phyloP scores from a whole-genome alignment of 495 filamentous ascomycete species.

The Penicillium angulare region DNA sequence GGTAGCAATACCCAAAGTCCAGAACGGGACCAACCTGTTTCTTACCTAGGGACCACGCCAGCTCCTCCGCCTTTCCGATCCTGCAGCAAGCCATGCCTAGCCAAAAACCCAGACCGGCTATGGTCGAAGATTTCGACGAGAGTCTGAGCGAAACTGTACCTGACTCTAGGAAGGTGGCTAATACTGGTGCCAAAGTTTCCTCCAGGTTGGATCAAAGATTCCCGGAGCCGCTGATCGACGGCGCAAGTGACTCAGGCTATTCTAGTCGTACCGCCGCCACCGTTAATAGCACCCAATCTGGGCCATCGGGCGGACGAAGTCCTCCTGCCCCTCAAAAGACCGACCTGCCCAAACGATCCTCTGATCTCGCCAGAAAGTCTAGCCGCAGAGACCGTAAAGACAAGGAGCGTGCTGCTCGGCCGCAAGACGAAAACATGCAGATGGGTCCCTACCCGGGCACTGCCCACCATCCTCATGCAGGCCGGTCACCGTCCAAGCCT shows the following conservation, averaged over 20 bases:
- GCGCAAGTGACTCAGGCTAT: constrained; percentile 63
- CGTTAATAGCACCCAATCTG: constrained; percentile 54
- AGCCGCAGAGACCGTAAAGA: constrained; percentile 39
- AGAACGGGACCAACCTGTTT: constrained; percentile 18
- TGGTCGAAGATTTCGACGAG: constrained; percentile 58
- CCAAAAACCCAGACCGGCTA: constrained; percentile 44
- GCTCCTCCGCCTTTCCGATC: constrained; percentile 10
- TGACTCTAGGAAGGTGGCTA: constrained; percentile 50
- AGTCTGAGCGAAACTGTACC: constrained; percentile 45
- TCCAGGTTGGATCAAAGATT: constrained; percentile 47
- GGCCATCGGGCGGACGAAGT: constrained; percentile 44
- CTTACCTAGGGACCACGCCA: constrained; percentile 7
- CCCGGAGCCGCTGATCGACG: constrained; percentile 40
- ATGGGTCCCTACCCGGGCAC: constrained; percentile 33
- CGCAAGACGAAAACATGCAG: constrained; percentile 39
- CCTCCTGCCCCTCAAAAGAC: constrained; percentile 40
- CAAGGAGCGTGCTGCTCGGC: constrained; percentile 29
- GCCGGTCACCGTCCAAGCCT: constrained; percentile 35
- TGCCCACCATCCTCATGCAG: constrained; percentile 29
- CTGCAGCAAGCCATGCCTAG: constrained; percentile 38
- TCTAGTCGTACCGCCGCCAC: constrained; percentile 62
- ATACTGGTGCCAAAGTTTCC: constrained; percentile 48
- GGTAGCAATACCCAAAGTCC: constrained; percentile 15
- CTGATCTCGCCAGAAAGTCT: constrained; percentile 30
- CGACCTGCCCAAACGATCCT: constrained; percentile 31